phyloP scores from a whole-genome alignment of 2,329 filamentous ascomycete species.

The Myriosclerotinia curreyana region DNA sequence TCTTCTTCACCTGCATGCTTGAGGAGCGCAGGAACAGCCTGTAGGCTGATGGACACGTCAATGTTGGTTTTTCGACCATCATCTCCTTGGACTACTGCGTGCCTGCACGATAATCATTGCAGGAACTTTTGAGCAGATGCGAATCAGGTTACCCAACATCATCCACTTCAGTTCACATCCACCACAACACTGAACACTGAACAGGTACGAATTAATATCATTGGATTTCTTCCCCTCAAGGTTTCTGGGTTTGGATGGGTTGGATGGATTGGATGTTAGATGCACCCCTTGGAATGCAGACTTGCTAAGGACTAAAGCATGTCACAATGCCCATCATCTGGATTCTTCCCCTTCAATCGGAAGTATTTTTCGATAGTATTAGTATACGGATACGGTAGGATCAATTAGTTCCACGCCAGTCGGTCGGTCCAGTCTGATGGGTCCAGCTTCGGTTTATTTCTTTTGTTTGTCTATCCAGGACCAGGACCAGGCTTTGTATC shows the following conservation, averaged over 20 bases:
- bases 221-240: background rate
- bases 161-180: background rate
- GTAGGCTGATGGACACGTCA: conserved; percentile 4
- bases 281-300: background rate
- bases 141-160: background rate
- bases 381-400: no score
- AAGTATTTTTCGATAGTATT: background rate
- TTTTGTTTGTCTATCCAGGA: background rate
- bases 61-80: conserved; percentile 1
- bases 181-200: no score
- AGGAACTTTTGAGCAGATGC: conserved; percentile 2
- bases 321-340: background rate
- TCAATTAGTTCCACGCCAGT: background rate
- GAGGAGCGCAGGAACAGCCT: conserved; percentile 12
- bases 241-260: background rate
- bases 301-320: background rate
- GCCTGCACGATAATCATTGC: conserved; percentile 17
- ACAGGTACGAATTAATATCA: background rate
- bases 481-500: no score
- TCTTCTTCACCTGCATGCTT: background rate
- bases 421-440: conserved; percentile 15
- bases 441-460: background rate
- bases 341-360: conserved; percentile 1
- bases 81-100: background rate
- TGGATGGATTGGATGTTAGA: no score